Base-by-base conservation (phyloP, 352 stramenopile species). In the Pythium periplocum region DNA sequence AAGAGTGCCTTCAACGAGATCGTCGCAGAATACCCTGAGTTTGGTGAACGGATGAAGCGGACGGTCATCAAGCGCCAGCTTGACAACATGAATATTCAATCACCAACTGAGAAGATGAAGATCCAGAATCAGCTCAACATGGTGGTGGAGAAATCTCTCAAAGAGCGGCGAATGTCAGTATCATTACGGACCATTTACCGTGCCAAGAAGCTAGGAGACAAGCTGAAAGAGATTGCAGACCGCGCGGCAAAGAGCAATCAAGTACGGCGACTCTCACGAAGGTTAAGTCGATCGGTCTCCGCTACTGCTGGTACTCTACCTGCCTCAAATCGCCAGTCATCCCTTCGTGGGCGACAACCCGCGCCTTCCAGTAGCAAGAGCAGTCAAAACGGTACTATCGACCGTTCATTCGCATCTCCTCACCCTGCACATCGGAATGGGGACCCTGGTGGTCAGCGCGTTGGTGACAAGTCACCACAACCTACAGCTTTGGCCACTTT, bases 51-150 rank as follows among this genome's bases (percentile, higher is more conserved):
- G 34, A 88, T 92, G 76, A 91, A 91, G 56, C 68, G 74, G 48
- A 88, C 79, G 6, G 81, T 91, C 36, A 89, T 91, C 59, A 86
- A 91, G 47, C 69, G 81, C 2, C 81, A 91, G 51, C 57, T 91
- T 6, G 74, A 91, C 59, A 91, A 91, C 63, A 91, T 91, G 81
- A 89, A 91, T 45, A 88, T 91, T 46, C 72, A 85, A 43, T 88
- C 78, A 10, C 71, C 78, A 0, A 61, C 62, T 0, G 79, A 87
- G 54, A 90, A 90, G 49, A 76, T 78, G 41, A 89, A 90, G 45
- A 69, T 88, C 35, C 75, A 91, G 47, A 83, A 84, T 42, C 81
- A 91, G 47, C 70, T 91, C 17, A 89, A 78, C 47, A 57, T 85
- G 42, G 74, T 89, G 11, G 81, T 91, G 17, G 76, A 91, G 51